These are phyloP conservation scores for Zizania palustris DNA, from an alignment of 202 grass and related monocot species.

Conservation along the genomic window DNA sequence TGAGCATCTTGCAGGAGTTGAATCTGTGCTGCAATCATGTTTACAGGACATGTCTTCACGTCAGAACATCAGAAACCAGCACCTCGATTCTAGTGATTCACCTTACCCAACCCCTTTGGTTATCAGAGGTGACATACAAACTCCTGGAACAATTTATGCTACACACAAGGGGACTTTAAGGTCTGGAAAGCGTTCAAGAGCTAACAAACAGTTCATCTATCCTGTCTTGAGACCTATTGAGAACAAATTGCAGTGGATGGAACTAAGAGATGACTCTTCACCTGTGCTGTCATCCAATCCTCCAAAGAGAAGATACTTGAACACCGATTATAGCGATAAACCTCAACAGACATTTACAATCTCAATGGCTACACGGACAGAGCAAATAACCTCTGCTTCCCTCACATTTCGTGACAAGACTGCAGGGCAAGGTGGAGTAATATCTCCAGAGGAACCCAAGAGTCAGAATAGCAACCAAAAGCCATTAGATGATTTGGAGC, in stretches of 20 bases:
- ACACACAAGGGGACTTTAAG: conserved; percentile 27
- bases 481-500: conserved; percentile 28
- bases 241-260: conserved; percentile 43
- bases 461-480: conserved; percentile 18
- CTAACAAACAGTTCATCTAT: conserved; percentile 48
- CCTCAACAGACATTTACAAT: not conserved
- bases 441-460: conserved; percentile 36
- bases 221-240: conserved; percentile 59
- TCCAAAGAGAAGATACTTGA: conserved; percentile 38
- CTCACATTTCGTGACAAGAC: conserved; percentile 24
- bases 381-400: conserved; percentile 13
- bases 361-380: not conserved
- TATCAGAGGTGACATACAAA: conserved; percentile 54
- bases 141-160: conserved; percentile 49
- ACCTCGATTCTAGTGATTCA: conserved; percentile 36
- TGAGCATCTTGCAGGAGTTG: not conserved
- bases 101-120: conserved; percentile 60
- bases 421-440: conserved; percentile 8
- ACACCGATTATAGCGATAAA: conserved; percentile 29
- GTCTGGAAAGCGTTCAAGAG: conserved; percentile 44
- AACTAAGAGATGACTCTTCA: conserved; percentile 35
- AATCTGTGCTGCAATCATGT: conserved; percentile 23
- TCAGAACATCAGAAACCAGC: conserved; percentile 30
- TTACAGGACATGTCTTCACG: conserved; percentile 40
- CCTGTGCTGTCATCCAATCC: conserved; percentile 31